phyloP scores from a whole-genome alignment of 2,329 filamentous ascomycete genomes.

The Pseudopithomyces chartarum region DNA sequence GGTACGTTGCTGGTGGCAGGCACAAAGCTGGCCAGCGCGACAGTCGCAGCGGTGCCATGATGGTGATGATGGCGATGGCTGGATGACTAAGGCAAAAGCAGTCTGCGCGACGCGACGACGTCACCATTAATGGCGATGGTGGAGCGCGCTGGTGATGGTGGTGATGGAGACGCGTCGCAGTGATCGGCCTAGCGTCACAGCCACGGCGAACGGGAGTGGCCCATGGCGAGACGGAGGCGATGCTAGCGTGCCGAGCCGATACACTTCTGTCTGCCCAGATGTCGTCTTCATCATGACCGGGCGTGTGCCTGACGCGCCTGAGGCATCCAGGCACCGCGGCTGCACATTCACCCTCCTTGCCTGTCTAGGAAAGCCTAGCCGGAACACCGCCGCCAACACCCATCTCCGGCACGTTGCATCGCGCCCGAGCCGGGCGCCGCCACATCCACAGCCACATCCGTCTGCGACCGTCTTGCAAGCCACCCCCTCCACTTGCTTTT shows the following conservation, averaged over 20 bases:
- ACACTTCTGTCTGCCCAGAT: too few relatives aligned
- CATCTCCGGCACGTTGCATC: conserved; percentile 5
- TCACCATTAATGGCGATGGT: conserved; percentile 1
- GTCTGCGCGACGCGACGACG: conserved; percentile 6
- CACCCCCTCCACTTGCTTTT: conserved; percentile 12
- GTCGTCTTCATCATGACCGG: neutral
- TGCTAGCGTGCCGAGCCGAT: neutral
- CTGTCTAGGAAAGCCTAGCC: conserved; percentile 8
- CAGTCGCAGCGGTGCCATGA: conserved; percentile 4
- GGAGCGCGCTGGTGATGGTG: neutral
- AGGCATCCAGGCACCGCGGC: neutral
- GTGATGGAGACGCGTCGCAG: neutral
- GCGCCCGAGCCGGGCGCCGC: neutral
- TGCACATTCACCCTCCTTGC: conserved; percentile 12
- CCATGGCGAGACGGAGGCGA: too few relatives aligned
- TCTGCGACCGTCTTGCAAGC: neutral
- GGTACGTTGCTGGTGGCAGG: neutral
- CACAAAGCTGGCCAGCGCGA: neutral
- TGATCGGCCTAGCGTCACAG: conserved; percentile 7
- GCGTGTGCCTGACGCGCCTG: neutral
- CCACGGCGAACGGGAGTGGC: neutral
- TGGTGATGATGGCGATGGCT: neutral
- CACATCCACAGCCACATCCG: conserved; percentile 2
- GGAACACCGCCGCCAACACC: neutral
- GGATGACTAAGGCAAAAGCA: neutral